These are phyloP conservation scores for Rubia balearica DNA, from an alignment of 305 asterid genomes.

Conservation along the genomic window DNA sequence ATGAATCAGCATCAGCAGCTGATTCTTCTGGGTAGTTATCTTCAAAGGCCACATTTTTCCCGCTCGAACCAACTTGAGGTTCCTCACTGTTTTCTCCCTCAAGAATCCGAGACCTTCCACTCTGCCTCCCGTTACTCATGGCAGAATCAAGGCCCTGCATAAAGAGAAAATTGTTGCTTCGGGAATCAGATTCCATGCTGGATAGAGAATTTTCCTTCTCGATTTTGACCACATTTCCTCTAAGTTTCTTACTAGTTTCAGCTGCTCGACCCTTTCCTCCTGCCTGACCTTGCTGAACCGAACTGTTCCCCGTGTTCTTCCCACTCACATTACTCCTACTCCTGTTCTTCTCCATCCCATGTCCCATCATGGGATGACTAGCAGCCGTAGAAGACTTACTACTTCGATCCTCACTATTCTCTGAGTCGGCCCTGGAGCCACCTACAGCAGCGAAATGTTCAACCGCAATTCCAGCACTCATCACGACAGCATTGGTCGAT, in stretches of 20 bases:
- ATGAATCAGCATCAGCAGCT: constrained; percentile 50
- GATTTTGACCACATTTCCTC: constrained; percentile 68
- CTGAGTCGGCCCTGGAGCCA: constrained; percentile 45
- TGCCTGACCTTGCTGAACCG: constrained; percentile 29
- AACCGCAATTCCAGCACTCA: constrained; percentile 13
- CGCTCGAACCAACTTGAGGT: constrained; percentile 30
- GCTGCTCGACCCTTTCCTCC: constrained; percentile 34
- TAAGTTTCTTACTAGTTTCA: constrained; percentile 52
- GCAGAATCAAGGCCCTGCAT: constrained; percentile 41
- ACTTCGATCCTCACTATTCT: constrained; percentile 63
- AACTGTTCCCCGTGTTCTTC: constrained; percentile 29
- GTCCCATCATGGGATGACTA: constrained; percentile 38
- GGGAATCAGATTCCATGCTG: constrained; percentile 91
- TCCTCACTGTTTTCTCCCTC: constrained; percentile 52
- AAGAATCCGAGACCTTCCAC: constrained; percentile 31
- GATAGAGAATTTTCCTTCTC: constrained; percentile 87
- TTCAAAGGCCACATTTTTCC: constrained; percentile 39
- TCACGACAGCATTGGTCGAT: constrained; percentile 33
- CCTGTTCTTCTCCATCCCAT: constrained; percentile 34
- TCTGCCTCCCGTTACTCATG: constrained; percentile 39
- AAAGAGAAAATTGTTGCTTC: constrained; percentile 54
- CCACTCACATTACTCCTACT: constrained; percentile 33
- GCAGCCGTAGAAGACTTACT: constrained; percentile 83
- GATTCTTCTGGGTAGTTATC: constrained; percentile 39
- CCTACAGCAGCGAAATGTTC: constrained; percentile 33